phyloP scores from a whole-genome alignment of 2,329 filamentous ascomycete genomes.

The Pseudocercospora pini-densiflorae region DNA sequence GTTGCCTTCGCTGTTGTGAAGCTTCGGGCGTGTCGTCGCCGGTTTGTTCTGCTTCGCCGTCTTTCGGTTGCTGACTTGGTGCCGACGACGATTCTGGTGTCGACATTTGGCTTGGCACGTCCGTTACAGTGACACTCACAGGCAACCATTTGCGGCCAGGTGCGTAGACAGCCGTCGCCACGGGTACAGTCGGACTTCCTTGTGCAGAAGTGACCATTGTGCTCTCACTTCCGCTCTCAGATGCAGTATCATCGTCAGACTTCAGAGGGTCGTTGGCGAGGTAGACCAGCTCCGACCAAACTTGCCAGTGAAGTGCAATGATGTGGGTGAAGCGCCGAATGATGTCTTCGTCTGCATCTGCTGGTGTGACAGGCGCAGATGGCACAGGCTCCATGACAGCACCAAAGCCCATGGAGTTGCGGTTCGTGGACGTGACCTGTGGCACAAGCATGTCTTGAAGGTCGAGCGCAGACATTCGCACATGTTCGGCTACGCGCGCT shows the following conservation, averaged over 20 bases:
- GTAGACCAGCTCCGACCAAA: slow-evolving; percentile 82
- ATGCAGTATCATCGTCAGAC: slow-evolving; percentile 27
- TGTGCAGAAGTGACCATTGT: slow-evolving; percentile 25
- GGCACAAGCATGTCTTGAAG: slow-evolving; percentile 50
- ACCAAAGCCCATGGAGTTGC: slow-evolving; percentile 33
- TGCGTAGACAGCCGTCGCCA: slow-evolving; percentile 37
- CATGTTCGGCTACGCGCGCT: slow-evolving; percentile 39
- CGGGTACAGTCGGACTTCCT: slow-evolving; percentile 34
- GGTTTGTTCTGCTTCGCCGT: slow-evolving; percentile 12
- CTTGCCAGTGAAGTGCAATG: slow-evolving; percentile 83
- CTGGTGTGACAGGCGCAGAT: slow-evolving; percentile 15
- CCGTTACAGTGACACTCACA: slow-evolving; percentile 35
- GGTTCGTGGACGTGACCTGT: slow-evolving; percentile 17
- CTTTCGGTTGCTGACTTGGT: slow-evolving; percentile 7
- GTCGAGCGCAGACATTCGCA: slow-evolving; percentile 46
- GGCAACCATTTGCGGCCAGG: slow-evolving; percentile 38
- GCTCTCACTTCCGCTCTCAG: slow-evolving; percentile 29
- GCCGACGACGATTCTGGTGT: slow-evolving; percentile 26
- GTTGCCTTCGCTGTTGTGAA: slow-evolving; percentile 22
- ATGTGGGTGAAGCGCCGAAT: slow-evolving; percentile 81
- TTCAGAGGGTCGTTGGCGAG: slow-evolving; percentile 23
- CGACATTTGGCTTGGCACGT: slow-evolving; percentile 32
- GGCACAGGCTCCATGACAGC: slow-evolving; percentile 33
- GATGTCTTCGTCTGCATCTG: slow-evolving; percentile 59
- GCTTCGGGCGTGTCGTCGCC: slow-evolving; percentile 20